phyloP scores from a whole-genome alignment of 208 protist species.

The Leishmania guyanensis region DNA sequence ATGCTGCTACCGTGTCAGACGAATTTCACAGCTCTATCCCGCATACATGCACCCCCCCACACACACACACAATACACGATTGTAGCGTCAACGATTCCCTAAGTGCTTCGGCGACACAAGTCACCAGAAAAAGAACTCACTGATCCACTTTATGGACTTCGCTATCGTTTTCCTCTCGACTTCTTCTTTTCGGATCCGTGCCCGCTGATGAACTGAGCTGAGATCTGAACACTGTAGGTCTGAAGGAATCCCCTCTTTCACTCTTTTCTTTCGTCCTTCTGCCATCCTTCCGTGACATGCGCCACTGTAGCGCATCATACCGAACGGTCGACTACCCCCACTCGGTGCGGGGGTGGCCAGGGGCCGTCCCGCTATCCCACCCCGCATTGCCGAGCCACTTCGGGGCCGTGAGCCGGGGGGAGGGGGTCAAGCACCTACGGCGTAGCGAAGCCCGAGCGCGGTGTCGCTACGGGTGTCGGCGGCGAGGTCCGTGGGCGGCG shows the following conservation, averaged over 20 bases:
- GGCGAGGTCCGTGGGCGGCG: too few species aligned
- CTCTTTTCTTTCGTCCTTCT: not conserved
- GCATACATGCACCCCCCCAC: not conserved
- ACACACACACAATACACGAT: not conserved
- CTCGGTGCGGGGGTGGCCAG: too few species aligned
- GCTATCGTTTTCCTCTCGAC: not conserved
- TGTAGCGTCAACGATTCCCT: not conserved
- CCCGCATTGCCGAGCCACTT: too few species aligned
- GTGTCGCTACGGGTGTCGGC: too few species aligned
- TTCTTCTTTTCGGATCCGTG: not conserved
- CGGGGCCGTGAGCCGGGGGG: too few species aligned
- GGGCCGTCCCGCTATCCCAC: too few species aligned
- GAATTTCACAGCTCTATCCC: not conserved
- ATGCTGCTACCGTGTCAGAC: not conserved
- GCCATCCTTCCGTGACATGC: not conserved
- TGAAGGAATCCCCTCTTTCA: not conserved
- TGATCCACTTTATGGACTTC: not conserved
- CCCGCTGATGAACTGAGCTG: not conserved
- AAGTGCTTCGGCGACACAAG: not conserved
- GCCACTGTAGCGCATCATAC: too few species aligned
- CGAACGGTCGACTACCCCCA: too few species aligned
- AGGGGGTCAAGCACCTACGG: too few species aligned
- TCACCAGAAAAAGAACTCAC: not conserved
- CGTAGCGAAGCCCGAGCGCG: too few species aligned
- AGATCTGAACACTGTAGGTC: not conserved